phyloP scores from a whole-genome alignment of 441 rosid species.

The Adansonia rubrostipa region DNA sequence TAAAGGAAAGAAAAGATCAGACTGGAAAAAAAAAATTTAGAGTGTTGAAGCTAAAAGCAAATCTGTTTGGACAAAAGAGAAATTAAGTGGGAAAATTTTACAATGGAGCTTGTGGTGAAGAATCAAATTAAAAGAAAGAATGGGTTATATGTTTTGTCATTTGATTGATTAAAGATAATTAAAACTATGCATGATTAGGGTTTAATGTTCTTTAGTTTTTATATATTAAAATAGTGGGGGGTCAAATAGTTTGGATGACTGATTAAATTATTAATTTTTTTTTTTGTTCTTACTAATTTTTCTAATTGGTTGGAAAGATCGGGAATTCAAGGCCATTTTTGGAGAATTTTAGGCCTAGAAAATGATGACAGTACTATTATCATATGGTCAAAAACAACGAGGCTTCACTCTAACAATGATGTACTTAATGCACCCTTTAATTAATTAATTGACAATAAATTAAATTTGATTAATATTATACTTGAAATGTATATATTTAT shows the following conservation, averaged over 20 bases:
- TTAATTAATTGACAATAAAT: too few species aligned
- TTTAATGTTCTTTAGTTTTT: neutral
- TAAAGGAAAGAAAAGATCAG: constrained; percentile 14
- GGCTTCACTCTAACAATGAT: neutral
- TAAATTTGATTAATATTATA: too few species aligned
- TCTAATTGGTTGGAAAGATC: neutral
- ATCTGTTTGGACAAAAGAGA: constrained; percentile 21
- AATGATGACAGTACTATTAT: neutral
- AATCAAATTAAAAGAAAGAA: constrained; percentile 16
- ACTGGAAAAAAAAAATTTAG: neutral
- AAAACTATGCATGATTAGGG: constrained; percentile 33
- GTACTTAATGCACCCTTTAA: neutral
- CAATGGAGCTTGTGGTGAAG: constrained; percentile 27
- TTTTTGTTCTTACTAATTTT: neutral
- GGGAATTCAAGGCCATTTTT: neutral
- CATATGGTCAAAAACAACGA: neutral
- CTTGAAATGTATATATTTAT: too few species aligned
- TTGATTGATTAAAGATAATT: constrained; percentile 34
- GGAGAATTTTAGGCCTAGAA: constrained; percentile 1
- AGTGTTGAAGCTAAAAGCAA: neutral
- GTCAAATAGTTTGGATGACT: neutral
- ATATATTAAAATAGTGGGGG: neutral
- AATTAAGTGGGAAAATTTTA: constrained; percentile 24
- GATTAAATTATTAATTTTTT: neutral
- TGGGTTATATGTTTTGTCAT: constrained; percentile 41